phyloP scores from a whole-genome alignment of 371 early-diverging fungal genomes.

The Enteropsectra breve region DNA sequence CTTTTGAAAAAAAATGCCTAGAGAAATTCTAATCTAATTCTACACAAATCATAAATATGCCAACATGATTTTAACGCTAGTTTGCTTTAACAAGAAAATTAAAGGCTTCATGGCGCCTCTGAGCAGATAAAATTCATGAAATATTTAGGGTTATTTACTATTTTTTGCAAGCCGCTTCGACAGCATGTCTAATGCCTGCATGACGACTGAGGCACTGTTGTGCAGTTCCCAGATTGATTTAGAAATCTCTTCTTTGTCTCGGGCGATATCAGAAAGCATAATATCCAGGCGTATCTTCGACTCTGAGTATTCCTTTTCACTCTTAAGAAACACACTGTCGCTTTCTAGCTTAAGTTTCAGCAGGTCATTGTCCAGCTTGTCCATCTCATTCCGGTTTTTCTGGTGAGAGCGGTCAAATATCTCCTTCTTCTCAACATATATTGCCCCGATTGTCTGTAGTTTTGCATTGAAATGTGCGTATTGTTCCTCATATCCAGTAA shows the following conservation, averaged over 20 bases:
- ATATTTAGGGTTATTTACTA: too few species aligned
- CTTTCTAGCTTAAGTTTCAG: conserved; percentile 53
- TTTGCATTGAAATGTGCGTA: conserved; percentile 24
- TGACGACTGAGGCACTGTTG: conserved; percentile 5
- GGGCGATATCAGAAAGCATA: conserved; percentile 32
- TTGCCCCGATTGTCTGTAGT: conserved; percentile 39
- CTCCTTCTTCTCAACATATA: conserved; percentile 61
- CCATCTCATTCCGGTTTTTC: conserved; percentile 54
- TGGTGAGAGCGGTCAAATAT: conserved; percentile 52
- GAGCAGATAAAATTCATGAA: too few species aligned
- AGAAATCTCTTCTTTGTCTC: conserved; percentile 55
- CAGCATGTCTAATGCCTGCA: conserved; percentile 1
- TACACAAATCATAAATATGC: too few species aligned
- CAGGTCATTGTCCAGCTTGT: conserved; percentile 56
- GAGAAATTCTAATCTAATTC: too few species aligned
- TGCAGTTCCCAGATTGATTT: conserved; percentile 42
- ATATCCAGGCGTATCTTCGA: conserved; percentile 52
- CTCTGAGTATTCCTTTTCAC: conserved; percentile 53
- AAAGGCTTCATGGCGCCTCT: too few species aligned
- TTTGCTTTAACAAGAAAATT: too few species aligned
- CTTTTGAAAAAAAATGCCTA: too few species aligned
- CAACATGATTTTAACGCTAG: too few species aligned
- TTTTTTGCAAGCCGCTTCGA: too few species aligned
- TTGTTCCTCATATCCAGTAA: conserved; percentile 28
- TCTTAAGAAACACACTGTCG: conserved; percentile 52